A percentile compares a stretch with the other conserved stretches of the same genome.
Evolutionary conservation across 345 rosid species (phyloP).

Genomic region (Viola odorata): DNA sequence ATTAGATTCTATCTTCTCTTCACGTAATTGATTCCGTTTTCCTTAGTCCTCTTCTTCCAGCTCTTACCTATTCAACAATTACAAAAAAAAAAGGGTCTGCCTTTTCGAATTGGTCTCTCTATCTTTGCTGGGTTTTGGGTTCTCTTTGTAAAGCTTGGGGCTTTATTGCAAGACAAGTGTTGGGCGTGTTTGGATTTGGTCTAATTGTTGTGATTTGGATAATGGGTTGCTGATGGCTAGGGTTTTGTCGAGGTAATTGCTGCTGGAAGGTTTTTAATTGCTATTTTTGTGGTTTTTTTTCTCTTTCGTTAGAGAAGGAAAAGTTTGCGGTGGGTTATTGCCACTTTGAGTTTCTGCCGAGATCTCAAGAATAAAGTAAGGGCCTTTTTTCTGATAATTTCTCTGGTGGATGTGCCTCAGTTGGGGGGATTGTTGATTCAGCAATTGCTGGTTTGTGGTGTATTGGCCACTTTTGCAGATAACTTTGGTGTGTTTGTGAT

Average conservation of each 20-base stretch:
- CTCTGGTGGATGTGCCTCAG: constrained; percentile 7
- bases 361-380: constrained; percentile 18
- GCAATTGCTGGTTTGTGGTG: constrained; percentile 7
- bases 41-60: constrained; percentile 4
- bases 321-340: constrained; percentile 17
- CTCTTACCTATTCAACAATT: neutral
- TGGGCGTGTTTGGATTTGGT: constrained; percentile 9
- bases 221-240: constrained; percentile 21
- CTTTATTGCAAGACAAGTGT: constrained; percentile 12
- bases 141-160: constrained; percentile 2
- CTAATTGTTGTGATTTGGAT: constrained; percentile 12
- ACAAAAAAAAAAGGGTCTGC: neutral
- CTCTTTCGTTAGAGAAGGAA: neutral
- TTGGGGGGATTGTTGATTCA: constrained; percentile 2
- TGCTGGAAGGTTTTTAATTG: constrained; percentile 18
- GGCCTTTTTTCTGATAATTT: constrained; percentile 12
- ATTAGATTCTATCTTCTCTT: constrained; percentile 35
- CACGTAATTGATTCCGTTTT: constrained; percentile 45
- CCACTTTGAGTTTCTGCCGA: constrained; percentile 19
- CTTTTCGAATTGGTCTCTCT: neutral
- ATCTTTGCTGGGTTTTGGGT: neutral
- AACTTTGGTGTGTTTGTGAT: constrained; percentile 21
- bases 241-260: constrained; percentile 18
- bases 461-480: constrained; percentile 14
- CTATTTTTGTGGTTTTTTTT: constrained; percentile 10